Percentiles rank a stretch among this genome's conserved stretches.
These are phyloP conservation scores for Discostella stelligera DNA, from an alignment of 352 stramenopile species.

Conservation along the genomic window DNA sequence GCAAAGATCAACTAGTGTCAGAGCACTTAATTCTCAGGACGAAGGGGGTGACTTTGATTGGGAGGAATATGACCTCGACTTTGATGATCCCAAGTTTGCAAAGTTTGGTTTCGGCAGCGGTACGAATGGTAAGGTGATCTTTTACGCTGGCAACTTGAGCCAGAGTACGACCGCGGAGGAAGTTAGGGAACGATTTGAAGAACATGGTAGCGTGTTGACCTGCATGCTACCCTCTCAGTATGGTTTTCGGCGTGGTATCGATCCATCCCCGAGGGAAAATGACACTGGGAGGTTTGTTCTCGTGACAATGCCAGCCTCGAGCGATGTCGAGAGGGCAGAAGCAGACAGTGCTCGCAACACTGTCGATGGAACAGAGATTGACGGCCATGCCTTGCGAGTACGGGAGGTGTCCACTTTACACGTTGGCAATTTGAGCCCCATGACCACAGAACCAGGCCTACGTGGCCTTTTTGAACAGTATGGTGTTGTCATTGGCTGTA, in stretches of 20 bases:
- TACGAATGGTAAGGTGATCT: slow-evolving; percentile 2
- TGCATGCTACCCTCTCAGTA: slow-evolving; percentile 30
- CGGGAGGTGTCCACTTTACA: slow-evolving; percentile 25
- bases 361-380: not conserved
- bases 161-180: slow-evolving; percentile 26
- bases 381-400: not conserved
- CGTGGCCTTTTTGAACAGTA: slow-evolving; percentile 24
- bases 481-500: slow-evolving; percentile 27
- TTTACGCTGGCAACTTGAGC: slow-evolving; percentile 44
- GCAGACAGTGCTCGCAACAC: not conserved
- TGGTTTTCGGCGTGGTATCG: not conserved
- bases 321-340: not conserved
- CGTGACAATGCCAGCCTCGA: slow-evolving; percentile 23
- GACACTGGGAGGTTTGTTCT: slow-evolving; percentile 29
- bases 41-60: slow-evolving; percentile 11
- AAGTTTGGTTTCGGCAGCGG: not conserved
- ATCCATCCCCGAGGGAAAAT: not conserved
- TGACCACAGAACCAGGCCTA: slow-evolving; percentile 22
- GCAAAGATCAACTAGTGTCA: not conserved
- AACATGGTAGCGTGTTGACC: slow-evolving; percentile 28
- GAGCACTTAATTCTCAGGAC: slow-evolving; percentile 10
- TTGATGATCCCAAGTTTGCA: not conserved
- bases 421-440: slow-evolving; percentile 44
- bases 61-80: not conserved
- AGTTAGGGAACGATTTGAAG: slow-evolving; percentile 21